Evolutionary conservation across 805 yeast species (phyloP).

Genomic region (Teunomyces funiuensis): DNA sequence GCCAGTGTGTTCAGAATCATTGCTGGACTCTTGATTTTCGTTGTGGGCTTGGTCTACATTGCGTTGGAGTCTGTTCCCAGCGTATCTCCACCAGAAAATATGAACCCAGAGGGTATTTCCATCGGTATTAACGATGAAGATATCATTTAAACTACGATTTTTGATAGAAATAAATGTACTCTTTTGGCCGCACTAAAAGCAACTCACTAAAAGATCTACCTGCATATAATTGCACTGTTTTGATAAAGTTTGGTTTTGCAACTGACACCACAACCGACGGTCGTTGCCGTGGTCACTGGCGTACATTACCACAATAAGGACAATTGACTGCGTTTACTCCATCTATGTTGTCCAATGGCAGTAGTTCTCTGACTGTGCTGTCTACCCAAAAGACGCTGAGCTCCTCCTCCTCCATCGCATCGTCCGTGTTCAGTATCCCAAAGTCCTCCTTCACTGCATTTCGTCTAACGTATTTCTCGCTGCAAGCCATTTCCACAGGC

Average conservation of each 20-base stretch:
- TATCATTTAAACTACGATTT: slow-evolving; percentile 20
- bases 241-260: too few relatives aligned
- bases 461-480: slow-evolving; percentile 52
- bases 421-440: slow-evolving; percentile 38
- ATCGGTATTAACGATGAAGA: slow-evolving; percentile 43
- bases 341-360: background rate
- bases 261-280: too few relatives aligned
- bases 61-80: slow-evolving; percentile 72
- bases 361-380: background rate
- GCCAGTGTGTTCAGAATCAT: slow-evolving; percentile 58
- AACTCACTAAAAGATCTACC: too few relatives aligned
- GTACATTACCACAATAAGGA: too few relatives aligned
- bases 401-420: background rate
- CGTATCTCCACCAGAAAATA: slow-evolving; percentile 77
- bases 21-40: slow-evolving; percentile 56
- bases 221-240: too few relatives aligned
- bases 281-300: too few relatives aligned
- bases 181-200: too few relatives aligned
- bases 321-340: background rate
- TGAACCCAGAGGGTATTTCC: slow-evolving; percentile 51
- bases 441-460: slow-evolving; percentile 59
- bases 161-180: too few relatives aligned
- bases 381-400: background rate
- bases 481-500: slow-evolving; percentile 46
- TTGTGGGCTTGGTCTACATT: slow-evolving; percentile 59